A percentile compares a stretch with the other conserved stretches of the same genome.
phyloP scores from a whole-genome alignment of 2,329 filamentous ascomycete genomes.

The Apiospora koreana region DNA sequence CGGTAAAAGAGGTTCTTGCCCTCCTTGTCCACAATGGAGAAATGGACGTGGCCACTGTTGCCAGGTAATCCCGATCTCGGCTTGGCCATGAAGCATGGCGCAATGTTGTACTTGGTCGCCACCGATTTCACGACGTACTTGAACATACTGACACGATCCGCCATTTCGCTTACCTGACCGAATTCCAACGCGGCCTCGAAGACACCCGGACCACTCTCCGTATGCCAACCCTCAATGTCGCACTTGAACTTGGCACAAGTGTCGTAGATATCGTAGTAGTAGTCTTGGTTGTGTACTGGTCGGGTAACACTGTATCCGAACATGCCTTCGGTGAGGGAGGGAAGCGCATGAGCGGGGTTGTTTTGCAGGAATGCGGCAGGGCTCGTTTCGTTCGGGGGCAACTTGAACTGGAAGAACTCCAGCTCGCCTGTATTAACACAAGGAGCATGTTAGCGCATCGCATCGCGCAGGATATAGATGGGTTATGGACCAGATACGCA shows the following conservation, averaged over 20 bases:
- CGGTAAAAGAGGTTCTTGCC: slow-evolving; percentile 85
- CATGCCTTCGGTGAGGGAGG: slow-evolving; percentile 76
- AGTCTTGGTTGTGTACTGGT: slow-evolving; percentile 78
- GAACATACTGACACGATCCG: slow-evolving; percentile 88
- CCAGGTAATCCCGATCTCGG: slow-evolving; percentile 87
- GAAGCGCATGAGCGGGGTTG: slow-evolving; percentile 65
- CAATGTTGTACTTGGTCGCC: slow-evolving; percentile 84
- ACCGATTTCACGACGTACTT: slow-evolving; percentile 93
- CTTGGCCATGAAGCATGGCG: slow-evolving; percentile 98
- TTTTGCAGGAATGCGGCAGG: slow-evolving; percentile 66
- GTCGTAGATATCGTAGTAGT: slow-evolving; percentile 78
- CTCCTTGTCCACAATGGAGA: slow-evolving; percentile 79
- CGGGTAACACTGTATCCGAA: slow-evolving; percentile 80
- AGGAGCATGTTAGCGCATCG: background rate
- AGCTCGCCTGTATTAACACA: slow-evolving; percentile 63
- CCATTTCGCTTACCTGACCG: slow-evolving; percentile 84
- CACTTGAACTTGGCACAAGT: slow-evolving; percentile 70
- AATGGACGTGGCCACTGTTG: slow-evolving; percentile 94
- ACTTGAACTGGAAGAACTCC: slow-evolving; percentile 61
- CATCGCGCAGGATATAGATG: too few relatives aligned
- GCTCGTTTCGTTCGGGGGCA: slow-evolving; percentile 49
- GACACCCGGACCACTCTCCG: slow-evolving; percentile 80
- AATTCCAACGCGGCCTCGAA: slow-evolving; percentile 96
- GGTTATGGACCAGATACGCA: slow-evolving; percentile 38
- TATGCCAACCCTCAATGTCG: slow-evolving; percentile 80